Evolutionary conservation across 805 yeast species (phyloP).

Genomic region (Cyberlindnera suaveolens): DNA sequence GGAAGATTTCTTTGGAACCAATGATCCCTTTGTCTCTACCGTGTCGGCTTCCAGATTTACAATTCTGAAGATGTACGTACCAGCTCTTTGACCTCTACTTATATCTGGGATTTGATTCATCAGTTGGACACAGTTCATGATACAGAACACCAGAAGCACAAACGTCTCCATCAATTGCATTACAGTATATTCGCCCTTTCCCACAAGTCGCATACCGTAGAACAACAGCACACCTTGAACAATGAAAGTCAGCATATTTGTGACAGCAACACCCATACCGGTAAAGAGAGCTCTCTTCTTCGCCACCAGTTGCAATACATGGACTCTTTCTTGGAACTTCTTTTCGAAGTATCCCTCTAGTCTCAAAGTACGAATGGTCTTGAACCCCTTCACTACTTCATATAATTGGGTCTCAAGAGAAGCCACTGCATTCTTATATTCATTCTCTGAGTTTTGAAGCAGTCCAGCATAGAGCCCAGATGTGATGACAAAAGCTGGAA

Average conservation of each 20-base stretch:
- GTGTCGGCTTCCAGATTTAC: slow-evolving; percentile 28
- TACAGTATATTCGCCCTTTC: slow-evolving; percentile 46
- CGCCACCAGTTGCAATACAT: slow-evolving; percentile 34
- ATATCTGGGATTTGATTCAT: slow-evolving; percentile 71
- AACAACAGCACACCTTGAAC: slow-evolving; percentile 72
- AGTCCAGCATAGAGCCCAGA: slow-evolving; percentile 47
- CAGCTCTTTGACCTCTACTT: slow-evolving; percentile 74
- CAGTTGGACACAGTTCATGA: slow-evolving; percentile 54
- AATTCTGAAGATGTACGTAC: slow-evolving; percentile 42
- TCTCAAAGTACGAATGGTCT: slow-evolving; percentile 56
- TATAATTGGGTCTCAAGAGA: slow-evolving; percentile 42
- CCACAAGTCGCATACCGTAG: slow-evolving; percentile 73
- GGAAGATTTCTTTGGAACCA: slow-evolving; percentile 21
- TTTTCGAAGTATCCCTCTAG: slow-evolving; percentile 41
- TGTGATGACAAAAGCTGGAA: slow-evolving; percentile 53
- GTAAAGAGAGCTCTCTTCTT: slow-evolving; percentile 47
- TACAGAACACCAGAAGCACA: slow-evolving; percentile 66
- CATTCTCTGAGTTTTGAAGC: slow-evolving; percentile 49
- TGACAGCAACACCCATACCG: slow-evolving; percentile 62
- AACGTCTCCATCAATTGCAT: slow-evolving; percentile 62
- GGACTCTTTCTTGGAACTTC: slow-evolving; percentile 29
- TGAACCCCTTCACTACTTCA: slow-evolving; percentile 53
- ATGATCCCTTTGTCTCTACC: slow-evolving; percentile 33
- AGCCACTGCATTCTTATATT: slow-evolving; percentile 52
- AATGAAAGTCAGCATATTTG: slow-evolving; percentile 45